phyloP scores from a whole-genome alignment of 2,329 filamentous ascomycete genomes.

The Fusarium udum region DNA sequence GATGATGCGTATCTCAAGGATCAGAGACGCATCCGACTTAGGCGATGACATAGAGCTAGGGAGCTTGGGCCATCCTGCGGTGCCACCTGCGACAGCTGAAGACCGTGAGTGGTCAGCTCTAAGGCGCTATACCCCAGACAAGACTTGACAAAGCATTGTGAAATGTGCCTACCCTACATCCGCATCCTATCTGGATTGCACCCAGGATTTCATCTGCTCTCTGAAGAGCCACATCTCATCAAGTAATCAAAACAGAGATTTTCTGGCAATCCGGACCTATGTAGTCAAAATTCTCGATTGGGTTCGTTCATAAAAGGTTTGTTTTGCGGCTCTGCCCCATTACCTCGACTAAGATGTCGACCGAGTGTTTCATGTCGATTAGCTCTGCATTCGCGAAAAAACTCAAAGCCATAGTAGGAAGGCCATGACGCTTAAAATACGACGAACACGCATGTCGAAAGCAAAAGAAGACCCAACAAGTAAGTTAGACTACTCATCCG shows the following conservation, averaged over 20 bases:
- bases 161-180: constrained; percentile 16
- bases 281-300: not conserved
- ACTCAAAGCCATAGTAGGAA: constrained; percentile 6
- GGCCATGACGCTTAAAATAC: constrained; percentile 15
- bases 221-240: not conserved
- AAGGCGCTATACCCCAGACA: not conserved
- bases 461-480: not conserved
- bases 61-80: constrained; percentile 33
- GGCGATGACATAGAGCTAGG: constrained; percentile 22
- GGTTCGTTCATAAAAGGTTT: not conserved
- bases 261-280: not conserved
- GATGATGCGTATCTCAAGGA: constrained; percentile 13
- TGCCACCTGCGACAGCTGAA: constrained; percentile 19
- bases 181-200: no score
- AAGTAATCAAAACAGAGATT: not conserved
- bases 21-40: not conserved
- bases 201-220: not conserved
- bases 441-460: constrained; percentile 2
- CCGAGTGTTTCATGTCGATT: not conserved
- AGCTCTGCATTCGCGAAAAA: constrained; percentile 11
- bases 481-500: not conserved
- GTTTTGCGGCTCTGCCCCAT: constrained; percentile 1
- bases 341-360: not conserved
- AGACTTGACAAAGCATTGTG: constrained; percentile 11
- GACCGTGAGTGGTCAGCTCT: constrained; percentile 17